Percentiles rank a stretch among this genome's conserved stretches.
phyloP scores from a whole-genome alignment of 106 monocot species.

The Phalaenopsis equestris region DNA sequence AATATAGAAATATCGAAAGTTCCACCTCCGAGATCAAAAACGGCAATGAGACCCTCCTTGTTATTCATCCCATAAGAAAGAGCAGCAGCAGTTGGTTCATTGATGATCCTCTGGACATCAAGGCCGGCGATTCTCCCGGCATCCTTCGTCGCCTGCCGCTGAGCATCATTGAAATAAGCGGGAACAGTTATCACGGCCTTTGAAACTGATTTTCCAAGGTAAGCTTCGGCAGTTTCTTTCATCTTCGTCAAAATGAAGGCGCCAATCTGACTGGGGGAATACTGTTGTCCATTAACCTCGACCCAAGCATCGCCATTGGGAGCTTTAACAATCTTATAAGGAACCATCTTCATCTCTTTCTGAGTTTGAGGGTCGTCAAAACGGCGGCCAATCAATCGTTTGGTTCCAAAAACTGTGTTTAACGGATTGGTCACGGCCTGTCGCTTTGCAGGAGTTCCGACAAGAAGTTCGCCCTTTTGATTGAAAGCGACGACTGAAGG shows the following conservation, averaged over 20 bases:
- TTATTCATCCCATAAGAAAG: conserved; percentile 69
- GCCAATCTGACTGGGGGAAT: conserved; percentile 59
- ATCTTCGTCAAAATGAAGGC: conserved; percentile 72
- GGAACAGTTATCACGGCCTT: conserved; percentile 87
- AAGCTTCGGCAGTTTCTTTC: conserved; percentile 76
- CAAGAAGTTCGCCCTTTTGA: conserved; percentile 73
- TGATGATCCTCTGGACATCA: conserved; percentile 63
- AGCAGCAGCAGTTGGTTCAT: conserved; percentile 69
- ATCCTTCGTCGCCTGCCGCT: conserved; percentile 81
- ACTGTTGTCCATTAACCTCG: conserved; percentile 55
- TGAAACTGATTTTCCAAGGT: conserved; percentile 45
- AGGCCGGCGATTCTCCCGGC: conserved; percentile 67
- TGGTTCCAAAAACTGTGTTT: conserved; percentile 78
- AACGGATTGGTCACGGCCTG: conserved; percentile 85
- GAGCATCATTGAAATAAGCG: conserved; percentile 84
- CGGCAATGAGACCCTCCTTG: conserved; percentile 60
- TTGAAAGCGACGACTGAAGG: conserved; percentile 79
- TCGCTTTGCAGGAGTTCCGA: conserved; percentile 83
- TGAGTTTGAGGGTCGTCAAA: conserved; percentile 84
- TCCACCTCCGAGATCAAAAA: conserved; percentile 72
- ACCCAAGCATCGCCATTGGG: conserved; percentile 73
- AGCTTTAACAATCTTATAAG: conserved; percentile 63
- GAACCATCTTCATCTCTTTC: conserved; percentile 96
- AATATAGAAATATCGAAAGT: conserved; percentile 67
- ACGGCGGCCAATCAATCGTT: conserved; percentile 70